phyloP scores from a whole-genome alignment of 805 yeast species.

The Clavispora vitiphila region DNA sequence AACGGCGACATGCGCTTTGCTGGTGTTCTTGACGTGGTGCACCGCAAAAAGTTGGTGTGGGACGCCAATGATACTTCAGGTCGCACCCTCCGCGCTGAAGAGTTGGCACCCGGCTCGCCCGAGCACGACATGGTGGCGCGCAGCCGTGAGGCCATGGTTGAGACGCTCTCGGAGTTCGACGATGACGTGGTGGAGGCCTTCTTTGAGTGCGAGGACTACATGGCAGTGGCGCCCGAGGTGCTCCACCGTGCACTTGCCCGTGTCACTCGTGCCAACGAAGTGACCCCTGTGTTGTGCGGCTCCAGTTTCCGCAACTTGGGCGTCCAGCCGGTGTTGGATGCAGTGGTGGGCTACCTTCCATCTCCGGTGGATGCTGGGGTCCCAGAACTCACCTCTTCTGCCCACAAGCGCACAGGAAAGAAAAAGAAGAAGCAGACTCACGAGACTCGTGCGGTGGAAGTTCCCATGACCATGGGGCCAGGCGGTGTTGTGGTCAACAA shows the following conservation, averaged over 20 bases:
- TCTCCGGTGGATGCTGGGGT: constrained; percentile 62
- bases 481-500: constrained; percentile 50
- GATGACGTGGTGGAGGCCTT: constrained; percentile 74
- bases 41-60: constrained; percentile 57
- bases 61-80: constrained; percentile 43
- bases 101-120: constrained; percentile 30
- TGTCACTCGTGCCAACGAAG: constrained; percentile 52
- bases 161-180: constrained; percentile 77
- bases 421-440: no score
- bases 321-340: constrained; percentile 79
- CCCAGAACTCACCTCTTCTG: constrained; percentile 47
- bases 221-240: constrained; percentile 51
- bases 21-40: constrained; percentile 75
- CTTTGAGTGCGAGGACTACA: constrained; percentile 69
- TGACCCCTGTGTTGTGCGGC: constrained; percentile 86
- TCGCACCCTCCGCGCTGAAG: constrained; percentile 43
- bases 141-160: constrained; percentile 73
- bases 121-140: constrained; percentile 45
- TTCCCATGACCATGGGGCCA: constrained; percentile 29
- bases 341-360: constrained; percentile 72
- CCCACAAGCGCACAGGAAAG: constrained; percentile 12
- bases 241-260: constrained; percentile 58
- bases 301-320: constrained; percentile 91
- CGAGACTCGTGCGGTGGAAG: constrained; percentile 12
- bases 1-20: constrained; percentile 42